Base-by-base conservation (phyloP, 75 land plant genomes). In the Picea glauca region DNA sequence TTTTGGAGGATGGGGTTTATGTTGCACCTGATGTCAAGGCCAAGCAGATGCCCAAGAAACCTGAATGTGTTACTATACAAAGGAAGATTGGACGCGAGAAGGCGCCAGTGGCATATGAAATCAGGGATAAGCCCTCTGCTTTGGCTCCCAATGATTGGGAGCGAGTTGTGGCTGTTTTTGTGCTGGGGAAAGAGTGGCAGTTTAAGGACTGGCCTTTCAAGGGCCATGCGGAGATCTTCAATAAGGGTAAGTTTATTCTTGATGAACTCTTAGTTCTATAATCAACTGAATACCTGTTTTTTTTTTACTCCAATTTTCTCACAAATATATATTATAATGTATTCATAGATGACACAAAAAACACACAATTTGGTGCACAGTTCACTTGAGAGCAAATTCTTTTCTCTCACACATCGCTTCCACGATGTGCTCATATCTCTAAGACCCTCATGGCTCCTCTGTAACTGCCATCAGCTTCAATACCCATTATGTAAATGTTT, bases 171-270 rank as follows among this genome's bases (percentile, higher is more conserved):
- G 89, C 89, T 13, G 77, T 82, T 15, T 85, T 87, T 77, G 89
- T 87, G 15, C 88, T 87, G 32, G 89, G 89, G 14, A 87, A 87
- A 76, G 88, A 85, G 43, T 87, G 89, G 89, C 89, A 87, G 74
- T 87, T 87, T 79, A 87, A 87, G 76, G 89, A 80, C 57, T 87
- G 84, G 81, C 89, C 89, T 18, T 85, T 82, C 62, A 82, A 83
- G 58, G 82, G 80, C 30, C 89, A 78, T 4, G 88, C 79, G 13
- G 89, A 87, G 74, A 85, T 86, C 40, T 87, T 87, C 72, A 85
- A 78, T 79, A 85, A 86, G 60, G 79, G 89, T 87, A 77, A 79
- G 89, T 63, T 26, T 60, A 58, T 75, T 57, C 56, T 50, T 50
- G 56, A 50, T 50, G 11, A 50, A 50, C 56, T 50, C 56, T 9